phyloP scores from a whole-genome alignment of 192 early-diverging fungal genomes.

The Endogone sp. region DNA sequence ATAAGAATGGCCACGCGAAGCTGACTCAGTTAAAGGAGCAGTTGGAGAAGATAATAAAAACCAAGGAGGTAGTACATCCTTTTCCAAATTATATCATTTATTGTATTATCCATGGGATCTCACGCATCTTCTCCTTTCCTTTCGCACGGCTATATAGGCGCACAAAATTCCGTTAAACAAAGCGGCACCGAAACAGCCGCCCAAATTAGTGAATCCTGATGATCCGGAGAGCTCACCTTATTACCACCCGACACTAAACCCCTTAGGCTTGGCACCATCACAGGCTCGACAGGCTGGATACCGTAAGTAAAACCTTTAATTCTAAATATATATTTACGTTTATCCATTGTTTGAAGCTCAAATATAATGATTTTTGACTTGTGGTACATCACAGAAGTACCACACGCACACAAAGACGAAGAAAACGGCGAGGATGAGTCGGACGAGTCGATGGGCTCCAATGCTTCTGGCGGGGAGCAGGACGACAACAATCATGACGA shows the following conservation, averaged over 20 bases:
- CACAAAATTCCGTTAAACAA: background rate
- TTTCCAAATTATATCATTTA: background rate
- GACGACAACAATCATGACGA: too few species aligned
- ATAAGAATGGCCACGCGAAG: conserved; percentile 38
- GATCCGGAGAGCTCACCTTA: background rate
- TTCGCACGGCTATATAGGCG: background rate
- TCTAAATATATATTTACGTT: too few species aligned
- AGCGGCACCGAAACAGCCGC: background rate
- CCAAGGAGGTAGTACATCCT: conserved; percentile 54
- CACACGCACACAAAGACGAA: background rate
- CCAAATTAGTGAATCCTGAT: background rate
- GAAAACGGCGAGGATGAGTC: background rate
- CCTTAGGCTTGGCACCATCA: background rate
- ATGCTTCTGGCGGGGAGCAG: background rate
- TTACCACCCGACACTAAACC: background rate
- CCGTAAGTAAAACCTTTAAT: background rate
- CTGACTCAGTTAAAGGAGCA: conserved; percentile 42
- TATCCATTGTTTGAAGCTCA: too few species aligned
- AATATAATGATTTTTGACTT: too few species aligned
- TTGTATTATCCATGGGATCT: background rate
- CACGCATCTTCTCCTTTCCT: background rate
- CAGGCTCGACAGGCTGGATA: background rate
- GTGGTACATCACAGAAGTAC: background rate
- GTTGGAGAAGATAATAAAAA: conserved; percentile 51
- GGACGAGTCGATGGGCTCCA: background rate